phyloP scores from a whole-genome alignment of 1,139 yeast genomes.

The Yamadazyma aaseri region DNA sequence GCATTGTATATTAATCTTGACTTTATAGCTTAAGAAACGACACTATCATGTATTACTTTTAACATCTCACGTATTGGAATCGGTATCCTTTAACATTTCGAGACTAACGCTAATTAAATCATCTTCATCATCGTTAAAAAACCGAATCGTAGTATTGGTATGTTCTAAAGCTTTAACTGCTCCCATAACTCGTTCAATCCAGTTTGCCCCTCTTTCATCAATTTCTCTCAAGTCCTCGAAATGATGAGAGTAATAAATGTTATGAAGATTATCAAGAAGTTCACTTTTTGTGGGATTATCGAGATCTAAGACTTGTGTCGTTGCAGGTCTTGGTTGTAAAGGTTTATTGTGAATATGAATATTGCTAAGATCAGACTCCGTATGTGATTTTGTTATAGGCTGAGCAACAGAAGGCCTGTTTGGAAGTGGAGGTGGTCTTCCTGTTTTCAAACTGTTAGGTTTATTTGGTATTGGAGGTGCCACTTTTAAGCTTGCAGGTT shows the following conservation, averaged over 20 bases:
- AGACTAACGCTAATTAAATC: slow-evolving; percentile 26
- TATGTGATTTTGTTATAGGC: slow-evolving; percentile 9
- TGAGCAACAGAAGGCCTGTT: neutral
- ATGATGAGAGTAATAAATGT: slow-evolving; percentile 26
- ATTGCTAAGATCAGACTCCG: slow-evolving; percentile 14
- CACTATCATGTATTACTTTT: neutral
- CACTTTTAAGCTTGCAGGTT: slow-evolving; percentile 33
- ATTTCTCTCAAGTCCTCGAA: slow-evolving; percentile 37
- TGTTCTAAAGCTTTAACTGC: slow-evolving; percentile 40
- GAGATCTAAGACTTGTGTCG: slow-evolving; percentile 4
- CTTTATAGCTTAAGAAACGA: too few species aligned
- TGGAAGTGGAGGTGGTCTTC: slow-evolving; percentile 4
- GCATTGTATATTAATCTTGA: too few species aligned
- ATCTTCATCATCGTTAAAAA: slow-evolving; percentile 39
- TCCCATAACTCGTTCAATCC: slow-evolving; percentile 45
- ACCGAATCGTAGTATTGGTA: slow-evolving; percentile 32
- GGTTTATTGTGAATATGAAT: too few species aligned
- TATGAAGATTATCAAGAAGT: slow-evolving; percentile 20
- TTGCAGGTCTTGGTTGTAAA: slow-evolving; percentile 15
- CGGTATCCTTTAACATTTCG: slow-evolving; percentile 11
- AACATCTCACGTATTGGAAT: slow-evolving; percentile 3
- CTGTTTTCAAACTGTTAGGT: slow-evolving; percentile 28
- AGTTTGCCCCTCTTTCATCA: slow-evolving; percentile 48
- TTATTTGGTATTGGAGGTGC: slow-evolving; percentile 43
- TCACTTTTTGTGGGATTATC: slow-evolving; percentile 14